phyloP scores from a whole-genome alignment of 73 alveolate genomes.

The Paramecium primaurelia region DNA sequence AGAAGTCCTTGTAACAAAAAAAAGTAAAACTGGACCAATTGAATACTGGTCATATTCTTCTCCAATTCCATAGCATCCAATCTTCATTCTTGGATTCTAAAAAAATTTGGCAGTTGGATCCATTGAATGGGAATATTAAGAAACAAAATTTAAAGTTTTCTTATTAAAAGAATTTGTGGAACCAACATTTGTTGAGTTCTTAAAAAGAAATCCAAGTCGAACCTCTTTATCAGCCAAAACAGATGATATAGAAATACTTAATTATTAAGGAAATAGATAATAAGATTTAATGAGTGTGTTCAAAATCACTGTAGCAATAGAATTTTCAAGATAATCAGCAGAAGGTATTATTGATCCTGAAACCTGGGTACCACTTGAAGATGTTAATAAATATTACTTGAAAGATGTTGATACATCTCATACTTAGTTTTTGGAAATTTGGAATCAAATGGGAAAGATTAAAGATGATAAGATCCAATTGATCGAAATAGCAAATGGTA shows the following conservation, averaged over 20 bases:
- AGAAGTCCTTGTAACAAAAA: background rate
- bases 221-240: background rate
- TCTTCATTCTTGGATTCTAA: background rate
- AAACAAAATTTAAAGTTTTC: background rate
- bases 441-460: background rate
- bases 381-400: background rate
- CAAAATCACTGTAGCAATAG: conserved; percentile 34
- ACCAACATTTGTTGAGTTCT: background rate
- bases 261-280: background rate
- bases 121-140: background rate
- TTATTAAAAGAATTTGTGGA: background rate
- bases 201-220: background rate
- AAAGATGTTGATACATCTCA: background rate
- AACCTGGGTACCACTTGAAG: background rate
- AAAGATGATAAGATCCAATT: background rate
- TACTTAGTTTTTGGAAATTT: background rate
- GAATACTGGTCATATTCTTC: background rate
- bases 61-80: background rate
- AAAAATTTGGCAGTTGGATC: background rate
- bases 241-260: background rate
- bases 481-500: background rate
- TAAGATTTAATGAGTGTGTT: background rate
- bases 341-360: background rate
- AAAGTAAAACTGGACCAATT: background rate
- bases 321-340: conserved; percentile 21